Base-by-base conservation (phyloP, 177 flowering plant genomes). In the Telopea speciosissima region DNA sequence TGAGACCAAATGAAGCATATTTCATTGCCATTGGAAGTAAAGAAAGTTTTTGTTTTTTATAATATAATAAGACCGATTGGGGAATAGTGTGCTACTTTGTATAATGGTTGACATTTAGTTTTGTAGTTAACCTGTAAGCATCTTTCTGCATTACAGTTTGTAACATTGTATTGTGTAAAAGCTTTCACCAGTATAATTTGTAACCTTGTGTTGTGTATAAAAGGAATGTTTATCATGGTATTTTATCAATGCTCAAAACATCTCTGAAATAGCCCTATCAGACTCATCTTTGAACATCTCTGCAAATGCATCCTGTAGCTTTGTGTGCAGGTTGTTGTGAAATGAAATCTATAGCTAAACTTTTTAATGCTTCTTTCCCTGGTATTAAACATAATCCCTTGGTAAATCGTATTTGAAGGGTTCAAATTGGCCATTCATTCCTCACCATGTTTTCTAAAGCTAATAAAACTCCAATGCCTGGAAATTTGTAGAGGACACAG, bases 351-450 rank as follows among this genome's bases (percentile, higher is more conserved):
- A 44, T 44, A 13, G 49, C 49, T 2, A 44, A 44, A 44, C 49
- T 44, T 44, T 44, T 44, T 44, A 44, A 44, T 13, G 14, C 11
- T 44, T 44, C 11, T 44, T 44, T 44, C 49, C 49, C 49, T 44
- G 49, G 6, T 44, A 44, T 54, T 63, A 67, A 19, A 33, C 14
- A n/a, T n/a, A 33, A 72, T 72, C 54, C 36, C n/a, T 45, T 31
- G 12, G 11, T 7, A 36, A 72, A 60, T 66, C 24, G 17, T n/a
- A 17, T 33, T 56, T 8, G 25, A n/a, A 26, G 56, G 31, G 31
- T 28, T 66, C 16, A 21, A 66, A 17, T 72, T 63, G 25, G 68
- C 68, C 26, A 54, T 28, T 28, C 31, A 28, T 28, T 71, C 44
- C 45, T 65, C 58, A 45, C 61, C 25, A 58, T 22, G 22, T 21